Evolutionary conservation across 371 early-diverging fungal species (phyloP).

Genomic region (Syncephalastrum racemosum): DNA sequence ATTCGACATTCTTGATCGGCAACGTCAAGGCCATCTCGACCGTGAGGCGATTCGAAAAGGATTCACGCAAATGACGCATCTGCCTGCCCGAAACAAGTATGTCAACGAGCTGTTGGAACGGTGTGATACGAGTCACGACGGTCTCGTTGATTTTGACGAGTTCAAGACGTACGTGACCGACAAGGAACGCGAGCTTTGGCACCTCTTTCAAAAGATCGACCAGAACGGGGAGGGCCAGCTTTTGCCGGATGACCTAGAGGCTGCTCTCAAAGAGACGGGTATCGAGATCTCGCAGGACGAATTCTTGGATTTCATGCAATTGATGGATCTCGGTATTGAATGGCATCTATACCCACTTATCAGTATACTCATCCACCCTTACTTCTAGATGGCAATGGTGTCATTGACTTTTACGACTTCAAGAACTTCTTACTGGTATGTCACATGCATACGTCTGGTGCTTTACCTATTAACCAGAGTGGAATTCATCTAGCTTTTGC

Average conservation of each 20-base stretch:
- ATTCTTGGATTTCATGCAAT: conserved; percentile 53
- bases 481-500: conserved; percentile 17
- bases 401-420: conserved; percentile 68
- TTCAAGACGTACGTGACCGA: conserved; percentile 63
- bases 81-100: conserved; percentile 41
- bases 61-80: conserved; percentile 40
- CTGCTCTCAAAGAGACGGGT: conserved; percentile 53
- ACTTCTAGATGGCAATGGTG: conserved; percentile 53
- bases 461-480: too few species aligned
- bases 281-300: conserved; percentile 63
- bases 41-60: conserved; percentile 41
- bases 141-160: conserved; percentile 59
- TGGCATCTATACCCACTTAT: background rate
- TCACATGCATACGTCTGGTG: background rate
- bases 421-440: conserved; percentile 70
- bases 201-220: conserved; percentile 63
- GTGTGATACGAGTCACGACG: conserved; percentile 56
- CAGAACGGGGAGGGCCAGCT: conserved; percentile 57
- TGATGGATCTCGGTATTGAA: conserved; percentile 53
- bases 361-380: background rate
- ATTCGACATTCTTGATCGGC: conserved; percentile 42
- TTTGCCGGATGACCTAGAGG: conserved; percentile 51
- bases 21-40: conserved; percentile 31
- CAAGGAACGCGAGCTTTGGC: conserved; percentile 63
- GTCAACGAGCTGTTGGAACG: conserved; percentile 52